Conservation (phyloP, 768 basidiomycete species). For the Scleroderma citrinum region DNA sequence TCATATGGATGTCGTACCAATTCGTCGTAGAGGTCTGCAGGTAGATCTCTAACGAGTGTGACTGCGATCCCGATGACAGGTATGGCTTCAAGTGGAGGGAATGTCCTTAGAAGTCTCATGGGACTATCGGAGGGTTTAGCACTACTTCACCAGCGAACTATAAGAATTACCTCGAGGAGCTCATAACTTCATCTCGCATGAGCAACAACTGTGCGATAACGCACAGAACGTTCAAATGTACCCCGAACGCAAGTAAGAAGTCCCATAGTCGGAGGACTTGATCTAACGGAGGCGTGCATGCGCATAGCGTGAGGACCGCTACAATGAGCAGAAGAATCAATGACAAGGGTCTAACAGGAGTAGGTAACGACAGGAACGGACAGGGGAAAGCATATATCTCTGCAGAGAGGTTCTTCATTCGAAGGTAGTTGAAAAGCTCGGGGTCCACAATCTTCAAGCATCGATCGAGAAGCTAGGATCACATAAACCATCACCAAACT, state of each 20-base stretch:
- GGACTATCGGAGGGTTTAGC: constrained; percentile 49
- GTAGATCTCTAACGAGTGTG: constrained; percentile 88
- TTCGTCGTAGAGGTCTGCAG: constrained; percentile 80
- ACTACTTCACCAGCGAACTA: not conserved
- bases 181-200: constrained; percentile 88
- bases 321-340: constrained; percentile 1
- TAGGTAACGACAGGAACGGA: constrained; percentile 33
- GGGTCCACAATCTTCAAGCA: constrained; percentile 91
- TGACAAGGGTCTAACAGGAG: not conserved
- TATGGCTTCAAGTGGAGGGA: constrained; percentile 84
- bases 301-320: constrained; percentile 94
- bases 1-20: constrained; percentile 86
- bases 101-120: constrained; percentile 89
- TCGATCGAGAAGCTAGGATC: constrained; percentile 75
- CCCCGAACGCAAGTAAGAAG: constrained; percentile 93
- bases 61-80: constrained; percentile 91
- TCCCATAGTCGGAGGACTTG: constrained; percentile 97
- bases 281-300: constrained; percentile 93
- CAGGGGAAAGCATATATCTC: constrained; percentile 98
- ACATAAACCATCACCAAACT: not conserved
- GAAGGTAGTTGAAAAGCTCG: constrained; percentile 73
- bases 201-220: constrained; percentile 93
- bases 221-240: constrained; percentile 93
- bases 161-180: constrained; percentile 66
- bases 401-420: constrained; percentile 87